Evolutionary conservation across 768 basidiomycete species (phyloP).

Genomic region (Agrocybe pediades): DNA sequence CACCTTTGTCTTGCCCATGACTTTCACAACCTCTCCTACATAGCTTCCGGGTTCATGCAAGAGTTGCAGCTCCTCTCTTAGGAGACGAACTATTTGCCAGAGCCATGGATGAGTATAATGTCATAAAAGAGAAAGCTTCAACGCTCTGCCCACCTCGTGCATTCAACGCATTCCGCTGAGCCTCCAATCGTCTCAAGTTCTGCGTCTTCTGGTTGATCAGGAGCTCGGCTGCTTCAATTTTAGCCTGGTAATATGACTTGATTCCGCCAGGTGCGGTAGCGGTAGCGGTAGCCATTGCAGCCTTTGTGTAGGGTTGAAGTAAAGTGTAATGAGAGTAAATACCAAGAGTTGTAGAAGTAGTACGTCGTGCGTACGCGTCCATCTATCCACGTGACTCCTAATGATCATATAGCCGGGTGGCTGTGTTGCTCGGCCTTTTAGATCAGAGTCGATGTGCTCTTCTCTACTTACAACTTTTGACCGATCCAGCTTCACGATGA

Average conservation of each 20-base stretch:
- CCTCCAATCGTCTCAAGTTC: slow-evolving; percentile 93
- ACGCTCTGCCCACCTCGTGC: slow-evolving; percentile 68
- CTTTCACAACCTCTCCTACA: slow-evolving; percentile 96
- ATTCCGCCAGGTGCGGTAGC: slow-evolving; percentile 62
- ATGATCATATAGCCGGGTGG: too few relatives aligned
- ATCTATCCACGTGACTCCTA: slow-evolving; percentile 12
- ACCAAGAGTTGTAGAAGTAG: neutral
- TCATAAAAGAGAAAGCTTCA: too few relatives aligned
- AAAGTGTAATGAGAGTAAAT: neutral
- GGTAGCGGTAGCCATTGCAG: slow-evolving; percentile 26
- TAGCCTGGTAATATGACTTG: slow-evolving; percentile 92
- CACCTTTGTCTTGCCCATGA: slow-evolving; percentile 99
- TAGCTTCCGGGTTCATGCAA: slow-evolving; percentile 96
- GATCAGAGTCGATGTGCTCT: too few relatives aligned
- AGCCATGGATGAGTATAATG: neutral
- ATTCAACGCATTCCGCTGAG: slow-evolving; percentile 96
- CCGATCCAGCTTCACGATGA: too few relatives aligned
- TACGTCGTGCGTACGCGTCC: slow-evolving; percentile 21
- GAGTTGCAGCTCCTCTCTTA: slow-evolving; percentile 90
- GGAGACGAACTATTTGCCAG: slow-evolving; percentile 67
- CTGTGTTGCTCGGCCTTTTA: too few relatives aligned
- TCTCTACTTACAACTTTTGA: too few relatives aligned
- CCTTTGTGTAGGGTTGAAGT: neutral
- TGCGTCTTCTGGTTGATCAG: slow-evolving; percentile 96
- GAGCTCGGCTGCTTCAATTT: slow-evolving; percentile 92